A percentile compares a stretch with the other conserved stretches of the same genome.
Evolutionary conservation across 176 grass and related monocot species (phyloP).

Genomic region (Avena eriantha): DNA sequence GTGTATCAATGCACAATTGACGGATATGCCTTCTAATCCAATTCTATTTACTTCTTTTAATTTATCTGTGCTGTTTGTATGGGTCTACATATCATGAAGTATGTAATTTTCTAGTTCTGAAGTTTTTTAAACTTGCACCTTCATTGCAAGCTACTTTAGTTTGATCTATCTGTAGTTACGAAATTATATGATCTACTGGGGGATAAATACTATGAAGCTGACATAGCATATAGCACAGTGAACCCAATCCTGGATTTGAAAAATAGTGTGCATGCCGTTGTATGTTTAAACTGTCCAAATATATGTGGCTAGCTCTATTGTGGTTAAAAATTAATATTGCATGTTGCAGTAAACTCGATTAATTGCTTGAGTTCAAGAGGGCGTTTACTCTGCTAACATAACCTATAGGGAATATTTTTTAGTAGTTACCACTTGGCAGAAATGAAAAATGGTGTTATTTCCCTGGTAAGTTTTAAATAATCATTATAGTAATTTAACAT

Average conservation of each 20-base stretch:
- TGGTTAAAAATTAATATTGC: conserved; percentile 6
- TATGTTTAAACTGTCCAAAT: background rate
- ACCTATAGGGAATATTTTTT: background rate
- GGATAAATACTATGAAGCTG: background rate
- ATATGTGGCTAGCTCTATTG: background rate
- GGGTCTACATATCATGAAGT: background rate
- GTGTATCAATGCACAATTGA: conserved; percentile 38
- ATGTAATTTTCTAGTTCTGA: conserved; percentile 4
- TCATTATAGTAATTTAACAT: conserved; percentile 8
- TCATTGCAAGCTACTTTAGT: conserved; percentile 25
- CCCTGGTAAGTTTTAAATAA: background rate
- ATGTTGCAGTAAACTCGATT: background rate
- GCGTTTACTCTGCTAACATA: background rate
- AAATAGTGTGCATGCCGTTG: conserved; percentile 12
- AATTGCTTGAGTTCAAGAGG: background rate
- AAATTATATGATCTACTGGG: conserved; percentile 5
- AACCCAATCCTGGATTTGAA: conserved; percentile 8
- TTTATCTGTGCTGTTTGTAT: conserved; percentile 1
- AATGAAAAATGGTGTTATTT: background rate
- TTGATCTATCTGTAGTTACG: background rate
- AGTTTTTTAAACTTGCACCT: conserved; percentile 11
- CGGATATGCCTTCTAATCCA: background rate
- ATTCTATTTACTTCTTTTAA: background rate
- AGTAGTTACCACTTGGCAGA: conserved; percentile 10
- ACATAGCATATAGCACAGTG: background rate